phyloP scores from a whole-genome alignment of 805 yeast genomes.

The Limtongozyma cylindracea region DNA sequence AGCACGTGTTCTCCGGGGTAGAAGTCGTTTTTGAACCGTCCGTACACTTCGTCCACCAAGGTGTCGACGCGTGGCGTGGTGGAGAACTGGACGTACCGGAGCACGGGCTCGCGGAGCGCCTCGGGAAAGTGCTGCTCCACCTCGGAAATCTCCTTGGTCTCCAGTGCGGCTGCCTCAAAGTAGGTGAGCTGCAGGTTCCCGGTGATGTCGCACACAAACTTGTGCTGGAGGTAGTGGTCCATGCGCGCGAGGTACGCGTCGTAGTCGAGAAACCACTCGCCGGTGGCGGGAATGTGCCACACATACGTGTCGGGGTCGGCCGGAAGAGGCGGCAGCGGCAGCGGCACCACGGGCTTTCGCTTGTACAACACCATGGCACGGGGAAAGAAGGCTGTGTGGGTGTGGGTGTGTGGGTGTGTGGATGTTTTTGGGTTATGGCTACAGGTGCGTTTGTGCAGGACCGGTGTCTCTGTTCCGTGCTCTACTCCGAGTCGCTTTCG shows the following conservation, averaged over 20 bases:
- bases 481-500: too few species aligned
- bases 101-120: slow-evolving; percentile 76
- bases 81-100: slow-evolving; percentile 63
- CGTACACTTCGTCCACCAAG: slow-evolving; percentile 70
- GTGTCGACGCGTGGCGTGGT: slow-evolving; percentile 61
- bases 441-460: too few species aligned
- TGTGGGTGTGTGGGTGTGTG: too few species aligned
- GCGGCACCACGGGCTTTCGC: slow-evolving; percentile 39
- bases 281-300: slow-evolving; percentile 64
- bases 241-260: slow-evolving; percentile 48
- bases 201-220: slow-evolving; percentile 87
- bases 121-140: slow-evolving; percentile 78
- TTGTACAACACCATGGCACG: slow-evolving; percentile 41
- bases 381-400: too few species aligned
- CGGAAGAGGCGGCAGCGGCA: slow-evolving; percentile 32
- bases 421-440: too few species aligned
- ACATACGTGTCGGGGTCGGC: slow-evolving; percentile 31
- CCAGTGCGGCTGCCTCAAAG: slow-evolving; percentile 71
- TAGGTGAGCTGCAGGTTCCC: slow-evolving; percentile 82
- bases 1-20: slow-evolving; percentile 78
- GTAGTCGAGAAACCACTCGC: slow-evolving; percentile 68
- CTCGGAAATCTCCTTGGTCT: slow-evolving; percentile 23
- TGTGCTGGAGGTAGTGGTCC: slow-evolving; percentile 48
- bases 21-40: slow-evolving; percentile 52
- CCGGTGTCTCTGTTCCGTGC: too few species aligned